Conservation (phyloP, 176 grass and related monocot species). For the Phragmites australis region DNA sequence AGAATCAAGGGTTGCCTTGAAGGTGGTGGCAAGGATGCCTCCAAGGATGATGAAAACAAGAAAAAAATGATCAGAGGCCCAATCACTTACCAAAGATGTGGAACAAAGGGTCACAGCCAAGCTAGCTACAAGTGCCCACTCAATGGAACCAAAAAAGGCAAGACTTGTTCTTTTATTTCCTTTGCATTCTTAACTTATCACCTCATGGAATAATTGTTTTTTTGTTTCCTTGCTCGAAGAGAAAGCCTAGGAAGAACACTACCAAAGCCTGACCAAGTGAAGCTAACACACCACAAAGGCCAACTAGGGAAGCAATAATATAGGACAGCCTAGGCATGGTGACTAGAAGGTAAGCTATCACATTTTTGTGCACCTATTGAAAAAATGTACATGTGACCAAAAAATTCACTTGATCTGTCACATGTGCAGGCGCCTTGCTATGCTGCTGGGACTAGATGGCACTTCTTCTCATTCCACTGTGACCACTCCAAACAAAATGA, state of each 20-base stretch:
- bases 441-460: neutral
- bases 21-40: neutral
- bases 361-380: too few species aligned
- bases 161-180: too few species aligned
- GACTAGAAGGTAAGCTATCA: neutral
- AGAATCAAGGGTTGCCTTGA: neutral
- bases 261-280: too few species aligned
- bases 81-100: neutral
- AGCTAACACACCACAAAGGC: neutral
- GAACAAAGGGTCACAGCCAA: neutral
- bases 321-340: neutral
- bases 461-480: neutral
- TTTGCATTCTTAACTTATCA: too few species aligned
- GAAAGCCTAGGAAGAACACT: neutral
- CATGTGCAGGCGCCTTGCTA: neutral
- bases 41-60: too few species aligned
- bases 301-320: neutral
- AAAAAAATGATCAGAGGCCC: neutral
- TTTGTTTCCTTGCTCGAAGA: neutral
- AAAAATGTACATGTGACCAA: too few species aligned
- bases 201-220: neutral
- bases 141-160: neutral
- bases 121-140: neutral
- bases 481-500: neutral
- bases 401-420: neutral